Conservation (phyloP, 2,329 filamentous ascomycete genomes). For the Phaeomoniella chlamydospora region DNA sequence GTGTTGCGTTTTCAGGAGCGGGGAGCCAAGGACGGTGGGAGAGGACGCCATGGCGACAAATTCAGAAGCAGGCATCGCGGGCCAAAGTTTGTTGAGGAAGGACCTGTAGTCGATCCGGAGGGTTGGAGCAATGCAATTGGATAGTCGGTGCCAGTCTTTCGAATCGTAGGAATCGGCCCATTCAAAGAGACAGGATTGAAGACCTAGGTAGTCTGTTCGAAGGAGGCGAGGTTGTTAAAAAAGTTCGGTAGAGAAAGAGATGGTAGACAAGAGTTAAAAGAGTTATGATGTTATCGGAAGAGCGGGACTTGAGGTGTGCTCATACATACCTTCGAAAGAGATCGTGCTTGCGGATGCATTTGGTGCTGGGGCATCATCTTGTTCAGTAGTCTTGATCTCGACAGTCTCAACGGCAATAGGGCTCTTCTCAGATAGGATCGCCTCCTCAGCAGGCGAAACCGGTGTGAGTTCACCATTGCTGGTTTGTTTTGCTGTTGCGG, state of each 20-base stretch:
- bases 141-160: conserved; percentile 49
- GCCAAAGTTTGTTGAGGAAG: conserved; percentile 41
- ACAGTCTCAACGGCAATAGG: no score
- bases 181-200: conserved; percentile 37
- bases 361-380: no score
- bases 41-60: conserved; percentile 41
- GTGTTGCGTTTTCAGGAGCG: conserved; percentile 43
- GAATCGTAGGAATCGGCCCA: conserved; percentile 54
- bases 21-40: conserved; percentile 39
- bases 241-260: no score
- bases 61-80: conserved; percentile 39
- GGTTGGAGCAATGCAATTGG: conserved; percentile 48
- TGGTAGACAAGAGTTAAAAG: no score
- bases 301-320: no score
- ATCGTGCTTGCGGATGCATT: not conserved
- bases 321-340: not conserved
- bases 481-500: no score
- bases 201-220: conserved; percentile 32
- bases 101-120: conserved; percentile 53
- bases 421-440: not conserved
- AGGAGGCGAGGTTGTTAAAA: no score
- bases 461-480: not conserved
- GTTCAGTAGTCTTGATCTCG: no score
- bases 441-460: not conserved
- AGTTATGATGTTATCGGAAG: no score